Percentiles rank a stretch among this genome's conserved stretches.
Conservation (phyloP, 2,329 filamentous ascomycete species). For the Colletotrichum nymphaeae region DNA sequence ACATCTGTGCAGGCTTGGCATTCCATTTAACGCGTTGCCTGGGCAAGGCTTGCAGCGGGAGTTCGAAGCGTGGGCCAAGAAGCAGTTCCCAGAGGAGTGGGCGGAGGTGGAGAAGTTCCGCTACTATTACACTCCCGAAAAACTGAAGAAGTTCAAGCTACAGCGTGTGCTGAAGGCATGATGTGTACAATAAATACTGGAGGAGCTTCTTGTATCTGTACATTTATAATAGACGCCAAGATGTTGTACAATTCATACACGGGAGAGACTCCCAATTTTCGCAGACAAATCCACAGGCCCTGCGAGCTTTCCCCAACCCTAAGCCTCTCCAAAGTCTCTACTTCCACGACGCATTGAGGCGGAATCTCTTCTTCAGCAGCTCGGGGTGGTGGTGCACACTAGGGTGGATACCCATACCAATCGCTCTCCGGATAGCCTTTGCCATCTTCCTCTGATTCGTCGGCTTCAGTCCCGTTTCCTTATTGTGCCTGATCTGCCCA, state of each 20-base stretch:
- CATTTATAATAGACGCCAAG: conserved; percentile 36
- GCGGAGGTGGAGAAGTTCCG: conserved; percentile 68
- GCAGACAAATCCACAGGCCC: neutral
- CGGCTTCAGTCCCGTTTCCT: conserved; percentile 81
- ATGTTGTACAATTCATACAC: conserved; percentile 41
- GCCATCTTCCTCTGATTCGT: conserved; percentile 94
- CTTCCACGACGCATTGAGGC: conserved; percentile 19
- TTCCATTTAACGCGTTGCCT: conserved; percentile 80
- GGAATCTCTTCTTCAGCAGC: conserved; percentile 66
- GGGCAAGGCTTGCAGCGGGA: conserved; percentile 73
- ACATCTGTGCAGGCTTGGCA: conserved; percentile 68
- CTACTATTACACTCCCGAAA: conserved; percentile 55
- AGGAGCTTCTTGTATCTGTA: conserved; percentile 37
- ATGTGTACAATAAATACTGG: conserved; percentile 47
- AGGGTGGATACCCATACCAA: conserved; percentile 92
- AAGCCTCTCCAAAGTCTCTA: neutral
- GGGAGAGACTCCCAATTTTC: conserved; percentile 2
- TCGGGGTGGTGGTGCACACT: conserved; percentile 92
- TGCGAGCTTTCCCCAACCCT: neutral
- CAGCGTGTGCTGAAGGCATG: conserved; percentile 60
- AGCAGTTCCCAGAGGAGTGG: conserved; percentile 78
- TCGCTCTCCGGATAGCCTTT: conserved; percentile 88
- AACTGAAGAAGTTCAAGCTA: conserved; percentile 62
- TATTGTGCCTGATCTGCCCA: conserved; percentile 85
- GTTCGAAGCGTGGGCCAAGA: conserved; percentile 80